Conservation (phyloP, 148 eudicot species). For the Diospyros lotus region DNA sequence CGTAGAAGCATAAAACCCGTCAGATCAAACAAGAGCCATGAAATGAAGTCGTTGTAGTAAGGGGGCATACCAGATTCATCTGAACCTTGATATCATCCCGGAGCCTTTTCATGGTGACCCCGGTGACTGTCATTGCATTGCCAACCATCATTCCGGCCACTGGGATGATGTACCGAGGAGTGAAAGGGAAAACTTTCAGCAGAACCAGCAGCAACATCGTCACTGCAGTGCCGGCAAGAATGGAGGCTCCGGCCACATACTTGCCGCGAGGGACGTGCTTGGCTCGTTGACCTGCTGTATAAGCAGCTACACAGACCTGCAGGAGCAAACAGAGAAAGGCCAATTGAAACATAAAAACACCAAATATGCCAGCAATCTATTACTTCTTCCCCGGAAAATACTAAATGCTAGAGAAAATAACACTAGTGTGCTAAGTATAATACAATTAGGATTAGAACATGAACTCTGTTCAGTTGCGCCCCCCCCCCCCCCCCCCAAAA, state of each 20-base stretch:
- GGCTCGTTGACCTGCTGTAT: constrained; percentile 89
- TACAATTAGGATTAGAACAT: too few relatives aligned
- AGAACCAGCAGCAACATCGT: constrained; percentile 64
- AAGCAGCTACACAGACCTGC: constrained; percentile 88
- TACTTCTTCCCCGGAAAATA: too few relatives aligned
- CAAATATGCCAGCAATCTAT: background rate
- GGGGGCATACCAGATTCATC: constrained; percentile 51
- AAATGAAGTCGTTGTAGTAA: too few relatives aligned
- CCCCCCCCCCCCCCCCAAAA: too few relatives aligned
- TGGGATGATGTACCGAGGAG: constrained; percentile 84
- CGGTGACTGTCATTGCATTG: constrained; percentile 90
- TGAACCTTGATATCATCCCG: constrained; percentile 84
- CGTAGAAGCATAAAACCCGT: too few relatives aligned
- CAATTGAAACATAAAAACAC: background rate
- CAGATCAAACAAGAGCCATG: too few relatives aligned
- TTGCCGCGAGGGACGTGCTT: constrained; percentile 84
- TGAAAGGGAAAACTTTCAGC: constrained; percentile 79
- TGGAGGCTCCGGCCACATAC: constrained; percentile 75
- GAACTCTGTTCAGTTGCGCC: too few relatives aligned
- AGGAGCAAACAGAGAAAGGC: background rate
- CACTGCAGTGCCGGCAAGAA: constrained; percentile 65
- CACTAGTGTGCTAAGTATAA: too few relatives aligned
- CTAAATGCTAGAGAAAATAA: too few relatives aligned
- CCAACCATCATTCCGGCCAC: constrained; percentile 99
- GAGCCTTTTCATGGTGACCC: constrained; percentile 92